These are phyloP conservation scores for Phylloporus rhodoxanthus DNA, from an alignment of 768 basidiomycete genomes.

Conservation along the genomic window DNA sequence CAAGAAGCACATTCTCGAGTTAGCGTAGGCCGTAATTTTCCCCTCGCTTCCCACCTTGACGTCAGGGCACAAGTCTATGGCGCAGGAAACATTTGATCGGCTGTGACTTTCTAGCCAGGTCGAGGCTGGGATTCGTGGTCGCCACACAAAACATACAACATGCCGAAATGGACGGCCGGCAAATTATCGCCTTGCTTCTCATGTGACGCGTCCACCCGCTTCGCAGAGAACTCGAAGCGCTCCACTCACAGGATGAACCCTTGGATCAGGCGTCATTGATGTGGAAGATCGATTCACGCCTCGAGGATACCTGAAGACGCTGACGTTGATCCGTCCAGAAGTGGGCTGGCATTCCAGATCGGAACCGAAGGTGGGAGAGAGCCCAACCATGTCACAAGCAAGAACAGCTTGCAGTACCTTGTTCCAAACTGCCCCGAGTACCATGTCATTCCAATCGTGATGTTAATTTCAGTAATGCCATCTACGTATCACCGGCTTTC, in stretches of 20 bases:
- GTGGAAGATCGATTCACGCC: slow-evolving; percentile 66
- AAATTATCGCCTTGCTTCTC: slow-evolving; percentile 54
- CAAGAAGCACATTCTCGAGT: neutral
- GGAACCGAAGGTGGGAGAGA: neutral
- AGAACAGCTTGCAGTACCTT: neutral
- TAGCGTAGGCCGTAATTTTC: neutral
- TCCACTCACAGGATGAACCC: slow-evolving; percentile 45
- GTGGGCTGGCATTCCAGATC: neutral
- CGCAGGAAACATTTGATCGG: neutral
- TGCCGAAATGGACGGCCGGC: slow-evolving; percentile 29
- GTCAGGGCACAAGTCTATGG: neutral
- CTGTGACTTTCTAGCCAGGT: neutral
- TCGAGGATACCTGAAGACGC: slow-evolving; percentile 49
- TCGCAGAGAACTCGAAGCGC: slow-evolving; percentile 17
- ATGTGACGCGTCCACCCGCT: slow-evolving; percentile 43
- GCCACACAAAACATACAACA: slow-evolving; percentile 2
- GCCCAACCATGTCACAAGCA: neutral
- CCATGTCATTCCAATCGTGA: neutral
- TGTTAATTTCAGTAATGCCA: no score
- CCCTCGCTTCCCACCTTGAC: neutral
- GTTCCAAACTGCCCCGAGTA: neutral
- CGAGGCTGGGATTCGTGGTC: neutral
- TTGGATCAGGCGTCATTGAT: slow-evolving; percentile 55
- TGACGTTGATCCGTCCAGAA: neutral
- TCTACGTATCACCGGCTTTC: no score